Percentiles rank a stretch among this genome's conserved stretches.
Conservation (phyloP, 1,284 basidiomycete species). For the Leccinum fallax region DNA sequence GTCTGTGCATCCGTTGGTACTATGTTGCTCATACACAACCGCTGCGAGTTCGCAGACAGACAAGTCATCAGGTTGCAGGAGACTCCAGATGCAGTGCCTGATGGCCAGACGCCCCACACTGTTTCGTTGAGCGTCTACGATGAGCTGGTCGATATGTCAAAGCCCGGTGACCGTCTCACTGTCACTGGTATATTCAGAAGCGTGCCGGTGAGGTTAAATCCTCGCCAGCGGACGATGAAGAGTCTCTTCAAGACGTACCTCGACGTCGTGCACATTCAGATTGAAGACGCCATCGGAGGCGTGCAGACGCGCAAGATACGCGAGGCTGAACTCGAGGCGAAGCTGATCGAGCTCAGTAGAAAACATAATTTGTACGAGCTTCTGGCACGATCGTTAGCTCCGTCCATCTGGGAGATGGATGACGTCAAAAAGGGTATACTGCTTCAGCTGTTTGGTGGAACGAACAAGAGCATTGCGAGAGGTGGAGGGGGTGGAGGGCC, state of each 20-base stretch:
- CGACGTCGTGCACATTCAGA: constrained; percentile 89
- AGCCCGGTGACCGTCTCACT: constrained; percentile 92
- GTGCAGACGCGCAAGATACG: constrained; percentile 49
- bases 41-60: constrained; percentile 93
- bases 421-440: constrained; percentile 99
- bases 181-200: constrained; percentile 96
- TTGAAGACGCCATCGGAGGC: constrained; percentile 45
- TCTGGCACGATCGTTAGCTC: constrained; percentile 85
- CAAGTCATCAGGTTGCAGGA: constrained; percentile 96
- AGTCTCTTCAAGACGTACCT: constrained; percentile 97
- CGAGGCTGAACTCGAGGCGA: constrained; percentile 60
- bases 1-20: constrained; percentile 87
- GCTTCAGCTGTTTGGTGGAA: constrained; percentile 95
- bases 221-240: constrained; percentile 89
- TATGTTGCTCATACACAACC: constrained; percentile 96
- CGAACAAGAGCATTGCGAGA: constrained; percentile 91
- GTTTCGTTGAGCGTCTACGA: constrained; percentile 96
- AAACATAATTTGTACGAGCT: constrained; percentile 88
- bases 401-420: constrained; percentile 97
- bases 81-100: constrained; percentile 96
- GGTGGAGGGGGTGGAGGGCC: constrained; percentile 96
- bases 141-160: constrained; percentile 92
- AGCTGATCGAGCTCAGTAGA: constrained; percentile 70
- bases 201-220: constrained; percentile 92
- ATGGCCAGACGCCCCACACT: constrained; percentile 97